Percentiles rank a stretch among this genome's conserved stretches.
Evolutionary conservation across 441 rosid genomes (phyloP).

Genomic region (Rhodomyrtus psidioides): DNA sequence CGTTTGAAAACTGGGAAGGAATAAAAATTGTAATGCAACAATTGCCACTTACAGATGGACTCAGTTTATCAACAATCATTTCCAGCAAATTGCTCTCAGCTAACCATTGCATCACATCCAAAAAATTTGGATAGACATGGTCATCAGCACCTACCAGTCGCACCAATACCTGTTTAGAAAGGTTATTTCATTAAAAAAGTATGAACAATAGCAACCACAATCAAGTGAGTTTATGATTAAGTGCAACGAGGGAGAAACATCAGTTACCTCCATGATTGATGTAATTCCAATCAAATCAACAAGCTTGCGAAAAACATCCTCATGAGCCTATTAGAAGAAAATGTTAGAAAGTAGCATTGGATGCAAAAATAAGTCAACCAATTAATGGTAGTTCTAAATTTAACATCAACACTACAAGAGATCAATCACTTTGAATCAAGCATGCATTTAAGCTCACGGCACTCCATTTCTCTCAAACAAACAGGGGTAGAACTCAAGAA

Average conservation of each 20-base stretch:
- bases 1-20: neutral
- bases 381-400: neutral
- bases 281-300: conserved; percentile 97
- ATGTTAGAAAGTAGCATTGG: neutral
- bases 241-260: neutral
- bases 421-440: neutral
- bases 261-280: conserved; percentile 93
- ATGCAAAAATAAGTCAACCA: neutral
- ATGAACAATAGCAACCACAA: neutral
- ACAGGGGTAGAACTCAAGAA: neutral
- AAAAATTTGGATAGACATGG: conserved; percentile 85
- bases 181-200: neutral
- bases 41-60: conserved; percentile 60
- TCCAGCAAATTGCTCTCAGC: conserved; percentile 87
- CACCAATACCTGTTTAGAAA: conserved; percentile 68
- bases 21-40: neutral
- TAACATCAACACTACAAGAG: neutral
- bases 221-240: neutral
- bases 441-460: neutral
- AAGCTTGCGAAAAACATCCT: conserved; percentile 62
- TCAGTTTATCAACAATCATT: conserved; percentile 92
- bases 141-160: conserved; percentile 96
- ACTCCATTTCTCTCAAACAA: neutral
- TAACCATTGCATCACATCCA: conserved; percentile 96
- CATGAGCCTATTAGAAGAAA: conserved; percentile 53